These are phyloP conservation scores for Rhynchospora breviuscula DNA, from an alignment of 176 grass and related monocot species.

Conservation along the genomic window DNA sequence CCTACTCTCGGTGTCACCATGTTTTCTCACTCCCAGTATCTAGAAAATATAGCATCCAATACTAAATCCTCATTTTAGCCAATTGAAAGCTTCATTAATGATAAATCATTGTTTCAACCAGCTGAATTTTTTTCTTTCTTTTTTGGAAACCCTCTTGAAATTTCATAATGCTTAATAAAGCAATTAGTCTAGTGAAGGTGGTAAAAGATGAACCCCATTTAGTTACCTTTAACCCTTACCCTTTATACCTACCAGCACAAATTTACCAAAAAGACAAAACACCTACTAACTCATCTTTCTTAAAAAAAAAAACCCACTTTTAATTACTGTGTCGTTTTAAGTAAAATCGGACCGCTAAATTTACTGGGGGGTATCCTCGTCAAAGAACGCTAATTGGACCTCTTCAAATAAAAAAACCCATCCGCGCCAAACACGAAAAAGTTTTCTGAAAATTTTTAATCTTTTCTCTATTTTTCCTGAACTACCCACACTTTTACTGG, in stretches of 20 bases:
- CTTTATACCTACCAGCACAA: not conserved
- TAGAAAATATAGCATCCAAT: too few relatives aligned
- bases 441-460: not conserved
- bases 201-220: not conserved
- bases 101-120: not conserved
- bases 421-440: slow-evolving; percentile 20
- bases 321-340: too few relatives aligned
- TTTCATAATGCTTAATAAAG: not conserved
- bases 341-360: not conserved
- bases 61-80: too few relatives aligned
- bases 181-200: not conserved
- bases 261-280: not conserved
- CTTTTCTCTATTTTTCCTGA: not conserved
- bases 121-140: not conserved
- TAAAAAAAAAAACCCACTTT: not conserved
- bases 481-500: not conserved
- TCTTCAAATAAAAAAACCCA: slow-evolving; percentile 6
- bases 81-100: too few relatives aligned
- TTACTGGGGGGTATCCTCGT: not conserved
- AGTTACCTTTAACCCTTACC: not conserved
- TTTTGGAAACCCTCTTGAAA: not conserved
- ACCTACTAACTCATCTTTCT: not conserved
- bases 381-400: slow-evolving; percentile 16
- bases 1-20: not conserved
- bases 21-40: not conserved